These are phyloP conservation scores for Moniliophthora roreri DNA, from an alignment of 1,284 basidiomycete genomes.

Conservation along the genomic window DNA sequence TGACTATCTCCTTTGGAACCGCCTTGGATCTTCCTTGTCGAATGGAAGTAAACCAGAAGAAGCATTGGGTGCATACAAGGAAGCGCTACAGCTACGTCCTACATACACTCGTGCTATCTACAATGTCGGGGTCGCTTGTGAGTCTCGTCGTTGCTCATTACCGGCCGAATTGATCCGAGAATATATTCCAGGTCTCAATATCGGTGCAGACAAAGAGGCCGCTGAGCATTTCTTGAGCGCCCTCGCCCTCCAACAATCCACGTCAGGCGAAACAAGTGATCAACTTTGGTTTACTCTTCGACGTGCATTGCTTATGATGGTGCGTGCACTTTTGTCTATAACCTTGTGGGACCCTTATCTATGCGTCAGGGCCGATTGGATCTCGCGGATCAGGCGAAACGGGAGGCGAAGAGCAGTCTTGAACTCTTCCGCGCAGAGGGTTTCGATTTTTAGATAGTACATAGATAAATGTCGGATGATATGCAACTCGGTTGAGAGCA, in stretches of 20 bases:
- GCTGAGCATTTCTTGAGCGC: constrained; percentile 96
- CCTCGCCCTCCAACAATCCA: constrained; percentile 72
- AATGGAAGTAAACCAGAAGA: constrained; percentile 96
- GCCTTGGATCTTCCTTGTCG: constrained; percentile 92
- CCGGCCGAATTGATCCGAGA: constrained; percentile 2
- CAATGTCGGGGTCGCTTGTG: constrained; percentile 96
- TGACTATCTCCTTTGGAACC: constrained; percentile 97
- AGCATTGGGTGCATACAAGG: constrained; percentile 91
- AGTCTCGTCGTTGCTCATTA: constrained; percentile 25
- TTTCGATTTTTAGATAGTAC: constrained; percentile 72
- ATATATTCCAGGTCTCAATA: constrained; percentile 74
- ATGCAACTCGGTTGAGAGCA: too few species aligned
- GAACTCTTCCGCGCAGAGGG: constrained; percentile 76
- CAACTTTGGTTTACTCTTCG: constrained; percentile 94
- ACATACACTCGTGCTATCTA: constrained; percentile 98
- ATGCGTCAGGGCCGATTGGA: constrained; percentile 56
- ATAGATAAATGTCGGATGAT: too few species aligned
- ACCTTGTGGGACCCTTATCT: background rate
- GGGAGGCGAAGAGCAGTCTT: constrained; percentile 49
- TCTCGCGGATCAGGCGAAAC: constrained; percentile 62
- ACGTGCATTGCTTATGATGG: constrained; percentile 82
- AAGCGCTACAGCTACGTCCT: constrained; percentile 91
- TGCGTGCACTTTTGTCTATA: constrained; percentile 32
- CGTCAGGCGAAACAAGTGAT: constrained; percentile 70
- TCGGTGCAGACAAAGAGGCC: constrained; percentile 94